Conservation (phyloP, 306 rosid species). For the Hippophae rhamnoides region DNA sequence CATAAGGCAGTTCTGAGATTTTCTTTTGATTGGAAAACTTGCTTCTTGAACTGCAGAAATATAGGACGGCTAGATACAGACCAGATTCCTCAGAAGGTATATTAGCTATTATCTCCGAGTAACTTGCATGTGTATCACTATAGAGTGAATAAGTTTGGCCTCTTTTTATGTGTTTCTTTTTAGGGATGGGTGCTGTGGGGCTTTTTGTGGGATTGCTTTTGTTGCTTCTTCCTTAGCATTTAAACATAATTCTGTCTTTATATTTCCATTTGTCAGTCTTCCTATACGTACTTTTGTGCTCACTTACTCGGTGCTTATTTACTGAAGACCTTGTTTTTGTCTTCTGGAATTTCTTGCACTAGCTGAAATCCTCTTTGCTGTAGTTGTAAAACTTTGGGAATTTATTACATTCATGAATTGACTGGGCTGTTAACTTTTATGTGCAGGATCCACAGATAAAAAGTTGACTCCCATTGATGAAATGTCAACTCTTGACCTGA, state of each 20-base stretch:
- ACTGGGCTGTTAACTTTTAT: constrained; percentile 11
- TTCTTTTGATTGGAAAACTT: constrained; percentile 23
- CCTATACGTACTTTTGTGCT: not conserved
- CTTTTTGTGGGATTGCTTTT: too few species aligned
- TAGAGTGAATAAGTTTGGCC: not conserved
- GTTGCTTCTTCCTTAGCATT: too few species aligned
- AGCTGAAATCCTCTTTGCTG: not conserved
- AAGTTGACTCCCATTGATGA: constrained; percentile 59
- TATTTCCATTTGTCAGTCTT: not conserved
- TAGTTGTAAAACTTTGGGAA: constrained; percentile 3
- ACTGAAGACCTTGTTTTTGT: constrained; percentile 10
- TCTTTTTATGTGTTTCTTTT: constrained; percentile 1
- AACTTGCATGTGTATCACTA: not conserved
- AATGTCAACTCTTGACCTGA: constrained; percentile 73
- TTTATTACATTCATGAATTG: too few species aligned
- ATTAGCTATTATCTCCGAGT: constrained; percentile 17
- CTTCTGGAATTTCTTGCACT: constrained; percentile 10
- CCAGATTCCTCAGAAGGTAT: constrained; percentile 94
- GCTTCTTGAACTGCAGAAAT: constrained; percentile 68
- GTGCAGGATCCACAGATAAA: constrained; percentile 66
- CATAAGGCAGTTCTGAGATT: constrained; percentile 5
- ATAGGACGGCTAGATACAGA: constrained; percentile 98
- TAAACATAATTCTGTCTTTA: too few species aligned
- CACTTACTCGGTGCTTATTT: not conserved
- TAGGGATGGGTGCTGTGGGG: too few species aligned